Evolutionary conservation across 2,329 filamentous ascomycete genomes (phyloP).

Genomic region (Nothophoma quercina): DNA sequence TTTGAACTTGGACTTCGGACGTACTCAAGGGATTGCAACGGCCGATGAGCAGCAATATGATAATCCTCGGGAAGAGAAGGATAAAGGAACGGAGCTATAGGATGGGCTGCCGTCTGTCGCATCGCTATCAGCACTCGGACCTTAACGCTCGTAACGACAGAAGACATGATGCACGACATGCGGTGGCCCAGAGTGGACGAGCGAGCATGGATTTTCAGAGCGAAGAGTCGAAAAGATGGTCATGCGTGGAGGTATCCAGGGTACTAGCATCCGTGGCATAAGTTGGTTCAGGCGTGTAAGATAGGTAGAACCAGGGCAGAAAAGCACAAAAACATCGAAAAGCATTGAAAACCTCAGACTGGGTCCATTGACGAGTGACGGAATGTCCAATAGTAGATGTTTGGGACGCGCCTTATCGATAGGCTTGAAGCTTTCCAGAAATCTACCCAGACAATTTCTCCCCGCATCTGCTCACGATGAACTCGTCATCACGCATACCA

Average conservation of each 20-base stretch:
- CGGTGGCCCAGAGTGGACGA: neutral
- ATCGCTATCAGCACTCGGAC: neutral
- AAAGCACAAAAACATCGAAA: conserved; percentile 22
- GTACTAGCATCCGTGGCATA: too few relatives aligned
- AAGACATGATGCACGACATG: neutral
- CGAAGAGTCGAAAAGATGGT: too few relatives aligned
- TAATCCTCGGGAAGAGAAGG: neutral
- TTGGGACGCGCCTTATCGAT: conserved; percentile 12
- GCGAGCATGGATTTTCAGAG: too few relatives aligned
- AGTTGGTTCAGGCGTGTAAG: neutral
- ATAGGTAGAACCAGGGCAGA: conserved; percentile 3
- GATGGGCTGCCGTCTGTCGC: neutral
- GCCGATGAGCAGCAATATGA: neutral
- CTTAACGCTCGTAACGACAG: neutral
- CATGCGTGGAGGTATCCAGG: neutral
- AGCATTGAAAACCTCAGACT: conserved; percentile 7
- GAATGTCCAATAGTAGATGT: neutral
- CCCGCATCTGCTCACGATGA: conserved; percentile 33
- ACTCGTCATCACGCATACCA: conserved; percentile 62
- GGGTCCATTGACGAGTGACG: neutral
- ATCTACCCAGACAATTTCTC: conserved; percentile 14
- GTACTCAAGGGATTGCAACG: neutral
- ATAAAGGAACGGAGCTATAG: neutral
- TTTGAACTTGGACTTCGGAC: conserved; percentile 39
- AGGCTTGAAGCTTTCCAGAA: neutral